Base-by-base conservation (phyloP, 148 eudicot species). In the Beta vulgaris region DNA sequence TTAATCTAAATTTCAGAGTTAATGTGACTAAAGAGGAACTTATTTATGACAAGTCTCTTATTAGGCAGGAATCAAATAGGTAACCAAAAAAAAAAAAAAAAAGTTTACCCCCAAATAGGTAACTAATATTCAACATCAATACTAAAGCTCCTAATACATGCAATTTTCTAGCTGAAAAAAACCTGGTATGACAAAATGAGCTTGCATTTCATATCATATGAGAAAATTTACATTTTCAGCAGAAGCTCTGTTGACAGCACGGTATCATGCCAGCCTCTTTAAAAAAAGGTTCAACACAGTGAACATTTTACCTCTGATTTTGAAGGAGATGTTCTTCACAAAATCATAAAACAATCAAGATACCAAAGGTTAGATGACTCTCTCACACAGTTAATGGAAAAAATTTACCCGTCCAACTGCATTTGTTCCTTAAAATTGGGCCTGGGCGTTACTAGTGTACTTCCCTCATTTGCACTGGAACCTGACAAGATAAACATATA, bases 261-360 rank as follows among this genome's bases (percentile, higher is more conserved):
- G 96, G 96, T 78, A 91, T 91, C 93, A 91, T 87, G 79, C 89
- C 91, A 73, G 96, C 96, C n/a, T 91, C 93, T 82, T 87, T 86
- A n/a, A 78, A 89, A 86, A 76, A 69, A 81, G 37, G 79, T 77
- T 73, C 78, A 71, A 78, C 96, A 91, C 7, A 89, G 81, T 29
- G 88, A 42, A 72, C 96, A 91, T 78, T 85, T 89, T 63, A 91
- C 54, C 83, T 91, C 96, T 36, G 80, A 61, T 68, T 81, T 73
- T 71, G 66, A 70, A 49, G 75, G 72, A n/a, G 2, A 36, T 19
- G 68, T n/a, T 63, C 85, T 83, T 40, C 34, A 62, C 39, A 67
- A 58, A 37, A 70, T n/a, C 25, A 71, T 26, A 67, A 72, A 37
- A 21, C 19, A 61, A 63, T 55, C 6, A 63, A 29, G 61, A 59